These are phyloP conservation scores for Colletotrichum higginsianum DNA, from an alignment of 2,329 filamentous ascomycete species.

Conservation along the genomic window DNA sequence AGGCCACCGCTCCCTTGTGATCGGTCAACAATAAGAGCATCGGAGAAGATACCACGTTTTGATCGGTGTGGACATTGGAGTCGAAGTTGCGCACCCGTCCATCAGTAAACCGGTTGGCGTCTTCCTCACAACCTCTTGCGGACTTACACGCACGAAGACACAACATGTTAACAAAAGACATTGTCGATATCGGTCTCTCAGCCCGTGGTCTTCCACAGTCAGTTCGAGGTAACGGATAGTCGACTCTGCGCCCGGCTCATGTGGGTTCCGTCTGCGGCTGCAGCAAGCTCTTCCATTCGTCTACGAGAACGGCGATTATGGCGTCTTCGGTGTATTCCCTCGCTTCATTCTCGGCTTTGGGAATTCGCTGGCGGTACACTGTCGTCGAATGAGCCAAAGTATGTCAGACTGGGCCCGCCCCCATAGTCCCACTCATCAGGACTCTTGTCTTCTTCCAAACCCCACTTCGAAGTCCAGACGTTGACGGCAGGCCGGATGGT, in stretches of 20 bases:
- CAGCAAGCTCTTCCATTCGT: background rate
- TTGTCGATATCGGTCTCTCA: background rate
- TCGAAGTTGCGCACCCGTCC: background rate
- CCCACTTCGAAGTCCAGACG: background rate
- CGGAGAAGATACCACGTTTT: background rate
- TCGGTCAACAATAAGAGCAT: background rate
- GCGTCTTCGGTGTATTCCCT: background rate
- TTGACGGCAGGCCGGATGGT: background rate
- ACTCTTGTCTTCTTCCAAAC: conserved; percentile 5
- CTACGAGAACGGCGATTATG: background rate
- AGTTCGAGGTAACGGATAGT: too few species aligned
- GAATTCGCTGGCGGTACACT: background rate
- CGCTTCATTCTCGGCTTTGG: background rate
- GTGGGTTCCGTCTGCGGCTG: background rate
- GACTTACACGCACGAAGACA: background rate
- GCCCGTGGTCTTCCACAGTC: background rate
- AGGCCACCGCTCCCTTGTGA: background rate
- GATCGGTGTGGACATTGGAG: background rate
- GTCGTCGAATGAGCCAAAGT: background rate
- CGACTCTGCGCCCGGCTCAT: too few species aligned
- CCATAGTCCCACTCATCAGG: background rate
- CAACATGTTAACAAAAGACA: background rate
- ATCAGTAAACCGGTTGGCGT: too few species aligned
- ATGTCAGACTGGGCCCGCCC: background rate
- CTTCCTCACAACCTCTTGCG: background rate